Evolutionary conservation across 1,139 yeast genomes (phyloP), one percentile per base, ranked within the genome.

Genomic region (Debaryomyces psychrophilus): DNA sequence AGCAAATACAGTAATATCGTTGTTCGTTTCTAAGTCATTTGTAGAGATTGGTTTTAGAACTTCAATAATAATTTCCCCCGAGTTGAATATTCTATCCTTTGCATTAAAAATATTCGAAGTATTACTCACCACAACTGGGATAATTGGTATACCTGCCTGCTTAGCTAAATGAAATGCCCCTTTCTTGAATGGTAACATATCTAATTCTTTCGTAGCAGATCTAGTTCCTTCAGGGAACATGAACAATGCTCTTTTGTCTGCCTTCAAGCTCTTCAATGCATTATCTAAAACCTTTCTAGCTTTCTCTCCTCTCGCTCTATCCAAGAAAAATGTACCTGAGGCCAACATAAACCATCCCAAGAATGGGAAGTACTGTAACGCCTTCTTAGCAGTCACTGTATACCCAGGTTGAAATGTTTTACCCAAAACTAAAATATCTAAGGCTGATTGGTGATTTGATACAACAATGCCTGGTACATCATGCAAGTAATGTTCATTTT

Each of bases 141-240:
- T 82, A 39, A 93, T 73, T 20, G 98, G 98, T 29, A 93, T 83
- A 35, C 82, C 83, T 3, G 96, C 96, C 67, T 92, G 96, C 51
- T 87, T 87, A 9, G 99, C 99, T 60, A 93, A 78, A 67, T 93
- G 97, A 82, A 95, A 95, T 0, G 98, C 98, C 43, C 99, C 99
- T 64, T 95, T 95, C 67, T 93, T 93, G 68, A 93, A 89, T 1
- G 96, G 96, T 46, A 89, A 74, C 65, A 95, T 69, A 8, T 77
- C 83, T 44, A 95, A 85, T 37, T 75, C 75, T 22, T 79, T 71
- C 12, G 86, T 67, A 52, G 84, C 87, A 0, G 97, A 89, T 64
- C 99, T 81, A 1, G 99, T 95, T 20, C 99, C 99, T 66, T 92
- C 96, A 14, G 97, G 96, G 75, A 89, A 92, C 69, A 92, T 81